phyloP scores from a whole-genome alignment of 345 rosid species.

The Eucalyptus tenuipes region DNA sequence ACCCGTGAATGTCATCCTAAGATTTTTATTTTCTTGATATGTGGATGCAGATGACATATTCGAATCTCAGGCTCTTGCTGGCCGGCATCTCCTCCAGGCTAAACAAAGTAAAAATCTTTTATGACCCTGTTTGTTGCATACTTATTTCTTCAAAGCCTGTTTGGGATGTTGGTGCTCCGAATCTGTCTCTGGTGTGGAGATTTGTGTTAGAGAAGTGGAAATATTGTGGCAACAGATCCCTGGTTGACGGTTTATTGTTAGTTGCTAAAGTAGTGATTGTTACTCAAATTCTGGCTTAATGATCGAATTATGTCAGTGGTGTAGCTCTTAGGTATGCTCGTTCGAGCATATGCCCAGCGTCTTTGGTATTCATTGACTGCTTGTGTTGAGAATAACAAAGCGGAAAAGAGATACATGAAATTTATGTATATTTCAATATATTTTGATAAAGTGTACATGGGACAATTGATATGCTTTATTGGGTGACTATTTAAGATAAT shows the following conservation, averaged over 20 bases:
- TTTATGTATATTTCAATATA: background rate
- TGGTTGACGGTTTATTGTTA: background rate
- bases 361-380: background rate
- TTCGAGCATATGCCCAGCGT: background rate
- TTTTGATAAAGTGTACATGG: background rate
- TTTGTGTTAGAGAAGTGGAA: background rate
- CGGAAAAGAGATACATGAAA: background rate
- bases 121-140: background rate
- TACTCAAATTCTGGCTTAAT: background rate
- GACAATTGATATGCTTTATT: no score
- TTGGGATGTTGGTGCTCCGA: background rate
- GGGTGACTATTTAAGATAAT: background rate
- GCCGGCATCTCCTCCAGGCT: conserved; percentile 55
- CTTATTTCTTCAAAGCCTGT: background rate
- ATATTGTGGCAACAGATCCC: background rate
- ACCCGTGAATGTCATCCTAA: background rate
- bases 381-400: background rate
- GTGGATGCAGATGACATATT: conserved; percentile 25
- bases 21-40: background rate
- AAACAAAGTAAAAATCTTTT: conserved; percentile 34
- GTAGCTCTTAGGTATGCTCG: background rate
- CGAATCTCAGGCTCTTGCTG: conserved; percentile 17
- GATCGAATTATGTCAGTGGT: background rate
- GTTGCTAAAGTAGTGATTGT: background rate
- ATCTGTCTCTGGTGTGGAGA: background rate